Base-by-base conservation (phyloP, 2,329 filamentous ascomycete genomes). In the Fusarium sp. region DNA sequence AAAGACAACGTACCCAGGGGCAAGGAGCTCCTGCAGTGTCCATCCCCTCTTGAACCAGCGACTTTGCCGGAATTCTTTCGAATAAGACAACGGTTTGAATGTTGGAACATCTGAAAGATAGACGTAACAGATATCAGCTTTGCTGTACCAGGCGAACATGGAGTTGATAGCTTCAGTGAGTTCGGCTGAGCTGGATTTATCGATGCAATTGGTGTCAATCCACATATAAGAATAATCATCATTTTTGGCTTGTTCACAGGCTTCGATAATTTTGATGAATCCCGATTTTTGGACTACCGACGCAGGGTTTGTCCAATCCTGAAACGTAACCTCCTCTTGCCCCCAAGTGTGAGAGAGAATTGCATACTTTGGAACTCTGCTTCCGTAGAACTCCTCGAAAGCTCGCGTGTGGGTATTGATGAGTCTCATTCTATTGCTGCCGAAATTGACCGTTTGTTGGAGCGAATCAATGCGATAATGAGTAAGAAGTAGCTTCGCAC, bases 381-480 rank as follows among this genome's bases (percentile, higher is more conserved):
- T 37, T n/a, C 10, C 18, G 10, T n/a, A 37, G 34, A 37, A 37
- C 3, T 37, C 18, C 10, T 37, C 34, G 2, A 37, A 37, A 1
- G 34, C 18, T 37, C 34, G 34, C 6, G 34, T 37, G 0, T 37
- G 10, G 10, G 34, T 37, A 1, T 37, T 37, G 6, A 37, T 37
- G 18, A 37, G 34, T 37, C 34, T 37, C 34, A 37, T 37, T 37
- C 1, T 37, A 1, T 6, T 37, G 6, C 18, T 11, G 5, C 1
- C 16, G 9, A 16, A 37, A n/a, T 18, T 1, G 0, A 11, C 3
- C 0, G 16, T 7, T 11, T 11, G 7, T 1, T 37, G 18, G 5
- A 37, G 18, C 1, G 1, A 4, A 11, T 37, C 5, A 0, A n/a
- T 11, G 5, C 6, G 5, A 7, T 7, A 7, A 3, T 9, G 34